Base-by-base conservation (phyloP, 306 rosid species). In the Vachellia pachyceras region DNA sequence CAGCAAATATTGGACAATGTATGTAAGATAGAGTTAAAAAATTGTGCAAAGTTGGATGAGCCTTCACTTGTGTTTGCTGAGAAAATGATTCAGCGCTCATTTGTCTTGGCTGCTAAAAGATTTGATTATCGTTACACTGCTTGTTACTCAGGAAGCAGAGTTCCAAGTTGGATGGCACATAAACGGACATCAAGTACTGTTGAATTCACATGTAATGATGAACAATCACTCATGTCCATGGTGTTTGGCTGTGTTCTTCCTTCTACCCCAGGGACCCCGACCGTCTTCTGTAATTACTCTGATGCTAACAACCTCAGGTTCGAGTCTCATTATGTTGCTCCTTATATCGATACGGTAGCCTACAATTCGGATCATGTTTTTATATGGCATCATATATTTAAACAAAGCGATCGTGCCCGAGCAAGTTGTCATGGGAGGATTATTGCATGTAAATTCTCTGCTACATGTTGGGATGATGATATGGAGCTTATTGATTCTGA, bases 331-430 rank as follows among this genome's bases (percentile, higher is more conserved):
- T 47, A 47, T 14, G 3, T n/a, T n/a, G n/a, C n/a, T n/a, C n/a
- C n/a, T n/a, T n/a, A n/a, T n/a, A n/a, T n/a, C n/a, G n/a, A n/a
- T n/a, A n/a, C 4, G 20, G 22, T 8, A 7, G 57, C 22, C 57
- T 50, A 50, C n/a, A 47, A 47, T 41, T 36, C 47, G 11, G 85
- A 75, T 69, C 67, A 82, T 76, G 73, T 69, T 40, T 17, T 60
- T 23, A 29, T n/a, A n/a, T n/a, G n/a, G n/a, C n/a, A n/a, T n/a
- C n/a, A n/a, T n/a, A n/a, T n/a, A n/a, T n/a, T n/a, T n/a, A n/a
- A n/a, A n/a, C n/a, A n/a, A n/a, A n/a, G n/a, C n/a, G n/a, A n/a
- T n/a, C n/a, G n/a, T n/a, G n/a, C n/a, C n/a, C n/a, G n/a, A n/a
- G n/a, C n/a, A n/a, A n/a, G n/a, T n/a, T n/a, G n/a, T n/a, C n/a